These are phyloP conservation scores for Lactifluus echinatus DNA, from an alignment of 768 basidiomycete species.

Conservation along the genomic window DNA sequence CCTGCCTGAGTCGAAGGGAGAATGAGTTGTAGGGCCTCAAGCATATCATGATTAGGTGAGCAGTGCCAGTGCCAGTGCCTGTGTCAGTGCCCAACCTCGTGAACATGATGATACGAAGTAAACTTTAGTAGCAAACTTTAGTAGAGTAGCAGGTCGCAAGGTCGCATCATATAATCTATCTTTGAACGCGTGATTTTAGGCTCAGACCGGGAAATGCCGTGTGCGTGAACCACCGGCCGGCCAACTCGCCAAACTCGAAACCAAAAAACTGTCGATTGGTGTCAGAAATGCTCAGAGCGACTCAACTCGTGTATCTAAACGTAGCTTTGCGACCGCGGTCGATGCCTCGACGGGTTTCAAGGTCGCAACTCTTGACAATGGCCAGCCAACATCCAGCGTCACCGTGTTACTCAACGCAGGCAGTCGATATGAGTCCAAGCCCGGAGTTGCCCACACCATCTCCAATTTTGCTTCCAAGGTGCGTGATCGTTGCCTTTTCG, in stretches of 20 bases:
- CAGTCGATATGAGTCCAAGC: slow-evolving; percentile 76
- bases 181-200: too few species aligned
- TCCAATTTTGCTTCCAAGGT: slow-evolving; percentile 99
- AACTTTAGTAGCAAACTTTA: too few species aligned
- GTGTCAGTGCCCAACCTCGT: too few species aligned
- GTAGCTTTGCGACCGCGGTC: slow-evolving; percentile 76
- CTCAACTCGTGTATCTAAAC: slow-evolving; percentile 23
- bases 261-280: too few species aligned
- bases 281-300: slow-evolving; percentile 17
- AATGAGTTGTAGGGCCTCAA: too few species aligned
- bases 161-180: too few species aligned
- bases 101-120: too few species aligned
- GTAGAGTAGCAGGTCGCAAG: too few species aligned
- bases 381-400: slow-evolving; percentile 76
- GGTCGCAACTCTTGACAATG: slow-evolving; percentile 77
- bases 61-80: too few species aligned
- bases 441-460: slow-evolving; percentile 87
- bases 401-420: slow-evolving; percentile 92
- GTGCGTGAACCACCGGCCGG: neutral
- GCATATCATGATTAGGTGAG: too few species aligned
- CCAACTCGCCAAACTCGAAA: neutral
- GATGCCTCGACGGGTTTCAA: slow-evolving; percentile 68
- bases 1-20: too few species aligned
- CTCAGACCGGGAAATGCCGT: neutral
- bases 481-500: slow-evolving; percentile 21